Base-by-base conservation (phyloP, 1,139 yeast species). In the Geotrichum carabidarum region DNA sequence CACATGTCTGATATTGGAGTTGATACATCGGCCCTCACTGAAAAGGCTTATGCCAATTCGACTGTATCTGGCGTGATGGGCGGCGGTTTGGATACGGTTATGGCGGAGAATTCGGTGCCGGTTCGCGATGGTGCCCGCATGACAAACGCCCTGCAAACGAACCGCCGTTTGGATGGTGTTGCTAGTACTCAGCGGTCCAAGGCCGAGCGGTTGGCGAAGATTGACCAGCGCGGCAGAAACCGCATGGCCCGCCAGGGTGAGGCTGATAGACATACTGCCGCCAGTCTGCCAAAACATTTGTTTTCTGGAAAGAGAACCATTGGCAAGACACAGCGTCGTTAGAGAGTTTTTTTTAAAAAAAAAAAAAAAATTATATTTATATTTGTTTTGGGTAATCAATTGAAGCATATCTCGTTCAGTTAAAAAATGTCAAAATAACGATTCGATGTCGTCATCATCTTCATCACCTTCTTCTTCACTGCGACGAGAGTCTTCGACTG, bases 301-400 rank as follows among this genome's bases (percentile, higher is more conserved):
- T 87, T 85, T 77, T 77, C 91, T 68, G 99, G 99, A 75, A 93
- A 94, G 80, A 84, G 97, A 77, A 93, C 96, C 77, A 82, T 82
- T 69, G 96, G 96, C 71, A 84, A 85, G 68, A 86, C 87, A 62
- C 68, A 68, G 50, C 59, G 74, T 71, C 83, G 89, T 75, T 82
- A 74, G 65, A 35, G 22, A 30, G 12, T 38, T 12, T 11, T 9
- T n/a, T n/a, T n/a, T n/a, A n/a, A n/a, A 34, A 44, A 15, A 12
- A 12, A 18, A 14, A 17, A 15, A 12, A 9, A 38, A n/a, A 38
- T 8, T 48, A 15, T 48, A 27, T 15, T 48, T 38, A 14, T 22
- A 35, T 34, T 18, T 40, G 30, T 40, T 48, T 41, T 38, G 30
- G 27, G 40, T 34, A 8, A 15, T 17, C 40, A 44, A 35, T 18